Evolutionary conservation across 441 rosid species (phyloP).

Genomic region (Manihot esculenta): DNA sequence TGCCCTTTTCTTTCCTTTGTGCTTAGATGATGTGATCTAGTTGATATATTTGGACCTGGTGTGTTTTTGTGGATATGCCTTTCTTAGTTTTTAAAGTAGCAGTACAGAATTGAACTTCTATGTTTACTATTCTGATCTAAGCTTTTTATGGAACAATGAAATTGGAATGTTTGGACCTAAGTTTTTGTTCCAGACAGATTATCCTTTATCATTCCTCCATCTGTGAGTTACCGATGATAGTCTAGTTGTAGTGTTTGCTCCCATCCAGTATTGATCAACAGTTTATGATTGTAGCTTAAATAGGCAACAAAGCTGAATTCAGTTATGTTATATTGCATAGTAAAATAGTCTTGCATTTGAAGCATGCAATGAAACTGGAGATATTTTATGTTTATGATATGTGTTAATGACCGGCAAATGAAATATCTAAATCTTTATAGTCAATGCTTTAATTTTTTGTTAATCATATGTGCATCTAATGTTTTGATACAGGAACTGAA

Average conservation of each 20-base stretch:
- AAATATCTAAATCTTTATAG: no score
- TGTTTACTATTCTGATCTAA: not conserved
- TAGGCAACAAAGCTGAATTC: not conserved
- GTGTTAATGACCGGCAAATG: not conserved
- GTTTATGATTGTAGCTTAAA: not conserved
- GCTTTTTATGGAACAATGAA: slow-evolving; percentile 6
- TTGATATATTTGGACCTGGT: not conserved
- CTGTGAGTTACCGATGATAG: not conserved
- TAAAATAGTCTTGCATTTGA: not conserved
- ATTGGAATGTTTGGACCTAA: not conserved
- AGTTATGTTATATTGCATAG: not conserved
- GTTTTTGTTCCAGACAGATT: not conserved
- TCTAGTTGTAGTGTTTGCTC: not conserved
- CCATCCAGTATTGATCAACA: not conserved
- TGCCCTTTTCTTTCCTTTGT: slow-evolving; percentile 1
- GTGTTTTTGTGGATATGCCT: not conserved
- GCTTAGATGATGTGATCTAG: slow-evolving; percentile 19
- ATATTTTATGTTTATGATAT: not conserved
- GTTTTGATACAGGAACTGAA: no score
- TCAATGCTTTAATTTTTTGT: not conserved
- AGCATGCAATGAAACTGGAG: not conserved
- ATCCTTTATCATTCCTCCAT: not conserved
- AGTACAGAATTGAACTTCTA: not conserved
- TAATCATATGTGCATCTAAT: no score
- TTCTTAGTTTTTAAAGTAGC: slow-evolving; percentile 4